Base-by-base conservation (phyloP, 176 grass and related monocot genomes). In the Phragmites australis region DNA sequence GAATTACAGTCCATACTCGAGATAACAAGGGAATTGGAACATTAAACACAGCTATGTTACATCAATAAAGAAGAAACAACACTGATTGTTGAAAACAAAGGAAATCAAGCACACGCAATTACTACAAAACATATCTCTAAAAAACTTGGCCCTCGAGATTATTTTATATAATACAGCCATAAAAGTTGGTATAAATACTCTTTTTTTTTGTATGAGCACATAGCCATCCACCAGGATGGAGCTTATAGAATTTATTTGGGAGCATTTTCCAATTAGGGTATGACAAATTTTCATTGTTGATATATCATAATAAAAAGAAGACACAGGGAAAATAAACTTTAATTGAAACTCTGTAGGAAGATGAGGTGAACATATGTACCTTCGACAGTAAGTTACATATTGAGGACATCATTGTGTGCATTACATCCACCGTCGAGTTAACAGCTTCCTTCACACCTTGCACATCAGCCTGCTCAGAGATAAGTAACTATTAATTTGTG, bases 381-480 rank as follows among this genome's bases (percentile, higher is more conserved):
- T 99, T 93, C 57, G 90, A 86, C 69, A 99, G 72, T 61, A 96
- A 85, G 84, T 65, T 86, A 88, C 44, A 87, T 66, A 91, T 90
- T 2, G 96, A 96, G 48, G 90, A 99, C 77, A 85, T 80, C 88
- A 96, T 96, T 56, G 86, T 80, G 57, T 96, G 88, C 91, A 95
- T 91, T 87, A 89, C 84, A 57, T 91, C 88, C 40, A 99, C 81
- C 60, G 84, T 90, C 68, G 90, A 88, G 77, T 79, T 91, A 48
- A 94, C 85, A 84, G 91, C 81, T 86, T 99, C 90, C 78, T 99
- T 99, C 61, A 96, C 76, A 79, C 92, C 80, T 64, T 90, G 81
- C 13, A 82, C 67, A 39, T 96, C 93, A 68, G 79, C 97, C 97
- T 99, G 97, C 69, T 79, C 67, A 86, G 17, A 71, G 48, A 58